These are phyloP conservation scores for Solanum stenotomum DNA, from an alignment of 257 asterid species.

Conservation along the genomic window DNA sequence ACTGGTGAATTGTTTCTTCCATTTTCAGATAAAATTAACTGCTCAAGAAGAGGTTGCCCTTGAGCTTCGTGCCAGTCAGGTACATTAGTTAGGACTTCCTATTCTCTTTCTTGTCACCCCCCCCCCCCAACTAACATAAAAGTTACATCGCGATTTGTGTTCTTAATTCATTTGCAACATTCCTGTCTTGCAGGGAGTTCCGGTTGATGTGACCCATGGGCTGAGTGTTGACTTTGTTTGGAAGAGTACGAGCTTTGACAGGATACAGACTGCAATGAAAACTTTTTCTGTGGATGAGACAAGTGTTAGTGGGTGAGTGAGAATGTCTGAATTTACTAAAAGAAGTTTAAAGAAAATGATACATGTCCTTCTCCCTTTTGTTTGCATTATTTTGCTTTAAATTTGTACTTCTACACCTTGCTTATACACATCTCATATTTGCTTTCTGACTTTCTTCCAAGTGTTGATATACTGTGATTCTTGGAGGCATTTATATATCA, in stretches of 20 bases:
- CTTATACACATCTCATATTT: background rate
- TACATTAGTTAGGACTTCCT: background rate
- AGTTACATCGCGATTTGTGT: background rate
- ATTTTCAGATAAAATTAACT: constrained; percentile 75
- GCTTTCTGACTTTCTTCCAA: background rate
- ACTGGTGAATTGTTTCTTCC: background rate
- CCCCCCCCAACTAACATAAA: background rate
- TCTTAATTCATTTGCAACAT: constrained; percentile 4
- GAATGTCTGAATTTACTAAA: background rate
- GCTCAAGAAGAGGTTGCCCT: constrained; percentile 99
- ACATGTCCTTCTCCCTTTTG: background rate
- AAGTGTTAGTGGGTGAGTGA: constrained; percentile 95
- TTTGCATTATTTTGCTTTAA: background rate
- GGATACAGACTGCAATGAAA: constrained; percentile 99
- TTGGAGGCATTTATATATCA: background rate
- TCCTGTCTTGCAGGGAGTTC: constrained; percentile 65
- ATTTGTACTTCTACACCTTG: background rate
- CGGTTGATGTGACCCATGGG: constrained; percentile 87
- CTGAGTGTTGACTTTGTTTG: constrained; percentile 95
- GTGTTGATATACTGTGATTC: background rate
- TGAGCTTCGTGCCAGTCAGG: constrained; percentile 97
- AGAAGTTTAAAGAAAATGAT: background rate
- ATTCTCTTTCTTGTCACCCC: background rate
- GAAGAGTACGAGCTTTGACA: constrained; percentile 99
- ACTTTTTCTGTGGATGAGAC: constrained; percentile 99